Base-by-base conservation (phyloP, 176 grass and related monocot genomes). In the Thalia dealbata region DNA sequence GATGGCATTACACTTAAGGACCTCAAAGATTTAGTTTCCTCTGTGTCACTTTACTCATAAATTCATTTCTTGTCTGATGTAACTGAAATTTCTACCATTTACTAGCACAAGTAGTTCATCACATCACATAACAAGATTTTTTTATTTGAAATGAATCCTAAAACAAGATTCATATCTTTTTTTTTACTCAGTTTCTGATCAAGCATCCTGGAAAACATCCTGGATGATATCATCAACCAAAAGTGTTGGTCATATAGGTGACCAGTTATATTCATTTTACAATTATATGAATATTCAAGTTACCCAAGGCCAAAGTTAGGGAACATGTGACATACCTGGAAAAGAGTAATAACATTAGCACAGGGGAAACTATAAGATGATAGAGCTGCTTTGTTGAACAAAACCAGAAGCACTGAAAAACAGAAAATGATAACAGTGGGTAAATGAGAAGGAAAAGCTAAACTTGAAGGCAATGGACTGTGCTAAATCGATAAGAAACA, bases 311-410 rank as follows among this genome's bases (percentile, higher is more conserved):
- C 21, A 68, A 56, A 44, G 61, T n/a, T 61, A 16, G 15, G 32
- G 24, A 50, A 61, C 14, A 30, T 23, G 18, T 25, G 26, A 25
- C 28, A 44, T 79, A 99, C 95, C 95, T 99, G 95, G 88, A 99
- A 81, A 64, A 99, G 95, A 21, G 95, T 99, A 41, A 99, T 91
- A 64, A 99, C 86, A 73, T 99, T 99, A 38, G 90, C 90, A 11
- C 85, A 93, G 50, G 95, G 95, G 70, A 99, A 99, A 63, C 81
- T 99, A 76, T 95, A 99, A 0, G 87, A 95, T 74, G 95, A 99
- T 15, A 99, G 52, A 71, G 95, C 90, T 59, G 95, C 95, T 79
- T 99, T 99, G 75, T 99, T 99, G 76, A 99, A 99, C 88, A 99
- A 88, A 84, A 99, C 83, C 46, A 99, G 72, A 67, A 99, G 72